Percentiles rank a stretch among this genome's conserved stretches.
Conservation (phyloP, 1,284 basidiomycete genomes). For the Apiotrichum siamense region DNA sequence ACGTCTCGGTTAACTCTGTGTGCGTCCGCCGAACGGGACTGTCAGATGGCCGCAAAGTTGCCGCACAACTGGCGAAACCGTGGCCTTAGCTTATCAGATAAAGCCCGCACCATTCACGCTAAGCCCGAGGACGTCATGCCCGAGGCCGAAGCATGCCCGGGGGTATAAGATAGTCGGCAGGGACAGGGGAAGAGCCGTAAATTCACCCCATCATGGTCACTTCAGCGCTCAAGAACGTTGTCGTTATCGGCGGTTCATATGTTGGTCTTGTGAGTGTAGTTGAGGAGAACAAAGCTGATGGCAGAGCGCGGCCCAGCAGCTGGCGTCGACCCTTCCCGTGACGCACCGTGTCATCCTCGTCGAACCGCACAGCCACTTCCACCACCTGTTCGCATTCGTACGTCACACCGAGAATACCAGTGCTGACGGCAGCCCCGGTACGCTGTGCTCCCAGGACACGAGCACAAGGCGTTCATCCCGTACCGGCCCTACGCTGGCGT, state of each 20-base stretch:
- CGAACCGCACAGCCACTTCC: constrained; percentile 33
- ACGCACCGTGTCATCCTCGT: constrained; percentile 19
- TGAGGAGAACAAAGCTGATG: no score
- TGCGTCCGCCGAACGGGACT: no score
- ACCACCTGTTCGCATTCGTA: constrained; percentile 31
- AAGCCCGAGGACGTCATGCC: no score
- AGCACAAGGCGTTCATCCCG: constrained; percentile 62
- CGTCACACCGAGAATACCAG: neutral
- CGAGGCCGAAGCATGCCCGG: no score
- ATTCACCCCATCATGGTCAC: no score
- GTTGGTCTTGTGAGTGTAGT: constrained; percentile 18
- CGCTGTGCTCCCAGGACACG: constrained; percentile 60
- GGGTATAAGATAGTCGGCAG: no score
- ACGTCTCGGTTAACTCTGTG: no score
- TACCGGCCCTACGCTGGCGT: constrained; percentile 25
- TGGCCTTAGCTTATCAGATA: no score
- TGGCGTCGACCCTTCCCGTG: constrained; percentile 11
- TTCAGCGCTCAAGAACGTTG: constrained; percentile 15
- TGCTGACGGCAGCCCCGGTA: constrained; percentile 50
- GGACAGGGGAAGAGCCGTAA: no score
- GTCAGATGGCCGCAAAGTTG: no score
- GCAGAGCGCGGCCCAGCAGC: constrained; percentile 19
- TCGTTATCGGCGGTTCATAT: constrained; percentile 26
- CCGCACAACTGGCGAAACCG: no score
- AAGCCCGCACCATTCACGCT: no score